Conservation (phyloP, 805 yeast species). For the Yarrowia osloensis region DNA sequence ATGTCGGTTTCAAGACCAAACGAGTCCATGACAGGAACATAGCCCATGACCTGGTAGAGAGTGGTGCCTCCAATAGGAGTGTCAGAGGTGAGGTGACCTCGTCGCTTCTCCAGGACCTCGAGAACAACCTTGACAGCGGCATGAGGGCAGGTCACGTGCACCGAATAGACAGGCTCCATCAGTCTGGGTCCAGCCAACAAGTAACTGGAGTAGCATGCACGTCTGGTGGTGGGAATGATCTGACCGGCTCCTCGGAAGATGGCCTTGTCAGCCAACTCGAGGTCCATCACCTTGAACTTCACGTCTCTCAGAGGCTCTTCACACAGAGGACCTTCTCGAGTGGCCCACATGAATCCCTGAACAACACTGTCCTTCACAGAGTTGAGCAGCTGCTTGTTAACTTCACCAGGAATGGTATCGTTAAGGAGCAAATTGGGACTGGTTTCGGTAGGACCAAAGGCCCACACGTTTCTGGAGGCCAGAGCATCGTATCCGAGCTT, state of each 20-base stretch:
- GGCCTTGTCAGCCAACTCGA: conserved; percentile 52
- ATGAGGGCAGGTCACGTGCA: conserved; percentile 58
- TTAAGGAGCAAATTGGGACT: conserved; percentile 60
- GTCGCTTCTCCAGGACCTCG: conserved; percentile 57
- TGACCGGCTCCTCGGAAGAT: conserved; percentile 62
- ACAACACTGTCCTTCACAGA: conserved; percentile 56
- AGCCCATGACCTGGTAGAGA: conserved; percentile 60
- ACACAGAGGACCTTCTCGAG: conserved; percentile 87
- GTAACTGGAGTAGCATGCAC: conserved; percentile 81
- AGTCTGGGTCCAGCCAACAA: conserved; percentile 76
- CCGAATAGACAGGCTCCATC: conserved; percentile 76
- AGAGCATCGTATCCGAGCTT: conserved; percentile 77
- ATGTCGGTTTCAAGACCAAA: conserved; percentile 87
- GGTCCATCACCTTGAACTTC: conserved; percentile 69
- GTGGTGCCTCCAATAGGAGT: conserved; percentile 74
- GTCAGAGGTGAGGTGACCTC: conserved; percentile 60
- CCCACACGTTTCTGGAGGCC: conserved; percentile 80
- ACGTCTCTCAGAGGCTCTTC: conserved; percentile 76
- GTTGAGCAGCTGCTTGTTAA: conserved; percentile 54
- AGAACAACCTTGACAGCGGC: conserved; percentile 54
- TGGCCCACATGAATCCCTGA: conserved; percentile 84
- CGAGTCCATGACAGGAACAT: conserved; percentile 86
- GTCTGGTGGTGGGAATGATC: conserved; percentile 75
- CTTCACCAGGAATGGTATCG: conserved; percentile 74
- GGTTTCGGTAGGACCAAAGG: conserved; percentile 61